phyloP scores from a whole-genome alignment of 2,329 filamentous ascomycete genomes.

The Diaporthe eres region DNA sequence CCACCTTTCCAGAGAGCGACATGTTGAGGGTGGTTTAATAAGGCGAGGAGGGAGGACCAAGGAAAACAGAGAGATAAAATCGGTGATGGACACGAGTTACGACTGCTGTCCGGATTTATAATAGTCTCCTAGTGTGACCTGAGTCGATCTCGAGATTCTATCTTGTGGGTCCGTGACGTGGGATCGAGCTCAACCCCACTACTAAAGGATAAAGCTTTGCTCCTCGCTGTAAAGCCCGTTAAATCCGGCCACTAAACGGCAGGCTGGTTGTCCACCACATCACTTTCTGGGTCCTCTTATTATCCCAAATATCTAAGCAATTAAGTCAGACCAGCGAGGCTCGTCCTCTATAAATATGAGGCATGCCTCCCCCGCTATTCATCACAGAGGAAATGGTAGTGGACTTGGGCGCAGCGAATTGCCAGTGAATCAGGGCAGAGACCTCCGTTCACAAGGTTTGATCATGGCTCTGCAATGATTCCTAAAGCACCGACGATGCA shows the following conservation, averaged over 20 bases:
- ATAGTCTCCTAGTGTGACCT: too few species aligned
- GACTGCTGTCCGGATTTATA: neutral
- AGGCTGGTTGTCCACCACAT: neutral
- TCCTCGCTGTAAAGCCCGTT: neutral
- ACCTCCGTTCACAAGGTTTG: neutral
- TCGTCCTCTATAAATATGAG: neutral
- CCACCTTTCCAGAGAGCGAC: neutral
- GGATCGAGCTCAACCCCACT: conserved; percentile 5
- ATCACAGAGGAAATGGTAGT: neutral
- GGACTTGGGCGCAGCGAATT: neutral
- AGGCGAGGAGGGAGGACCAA: rapidly evolving
- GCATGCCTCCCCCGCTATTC: neutral
- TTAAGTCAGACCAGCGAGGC: neutral
- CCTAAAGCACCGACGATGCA: neutral
- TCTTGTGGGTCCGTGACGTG: conserved; percentile 8
- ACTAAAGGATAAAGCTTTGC: neutral
- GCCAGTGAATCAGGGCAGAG: neutral
- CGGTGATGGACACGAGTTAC: neutral
- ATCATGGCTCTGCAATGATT: neutral
- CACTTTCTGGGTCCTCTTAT: neutral
- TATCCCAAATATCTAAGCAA: neutral
- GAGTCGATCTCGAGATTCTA: neutral
- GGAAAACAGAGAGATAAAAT: neutral
- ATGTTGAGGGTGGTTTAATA: neutral
- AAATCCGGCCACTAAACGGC: neutral